These are phyloP conservation scores for Davidsoniella neocaledoniae DNA, from an alignment of 2,329 filamentous ascomycete genomes.

Conservation along the genomic window DNA sequence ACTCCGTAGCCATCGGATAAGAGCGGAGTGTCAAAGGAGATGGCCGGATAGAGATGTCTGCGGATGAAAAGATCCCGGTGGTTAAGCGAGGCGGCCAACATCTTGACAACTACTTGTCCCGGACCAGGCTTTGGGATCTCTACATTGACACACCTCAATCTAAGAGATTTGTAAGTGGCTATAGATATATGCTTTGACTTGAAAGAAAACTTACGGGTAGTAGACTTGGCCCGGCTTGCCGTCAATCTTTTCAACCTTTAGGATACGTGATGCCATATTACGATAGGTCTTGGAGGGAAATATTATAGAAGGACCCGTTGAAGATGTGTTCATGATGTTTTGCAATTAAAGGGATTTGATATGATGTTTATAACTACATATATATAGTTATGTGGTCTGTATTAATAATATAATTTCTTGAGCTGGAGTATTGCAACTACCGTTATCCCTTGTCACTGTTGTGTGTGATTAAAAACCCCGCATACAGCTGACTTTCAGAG, in stretches of 20 bases:
- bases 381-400: no score
- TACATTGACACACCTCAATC: no score
- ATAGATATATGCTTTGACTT: background rate
- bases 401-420: background rate
- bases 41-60: conserved; percentile 76
- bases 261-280: conserved; percentile 15
- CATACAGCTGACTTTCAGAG: no score
- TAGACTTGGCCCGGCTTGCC: conserved; percentile 82
- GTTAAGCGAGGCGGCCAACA: conserved; percentile 73
- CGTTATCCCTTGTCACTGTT: no score
- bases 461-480: no score
- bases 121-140: conserved; percentile 40
- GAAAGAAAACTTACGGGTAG: conserved; percentile 43
- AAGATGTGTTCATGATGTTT: background rate
- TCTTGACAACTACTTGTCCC: conserved; percentile 54
- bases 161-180: background rate
- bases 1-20: conserved; percentile 69
- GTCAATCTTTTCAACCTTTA: conserved; percentile 52
- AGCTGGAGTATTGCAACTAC: no score
- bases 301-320: background rate
- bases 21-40: conserved; percentile 62
- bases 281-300: conserved; percentile 2
- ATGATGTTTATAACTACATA: no score
- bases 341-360: no score
- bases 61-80: conserved; percentile 92